Conservation (phyloP, 345 rosid genomes). For the Hirschfeldia incana region DNA sequence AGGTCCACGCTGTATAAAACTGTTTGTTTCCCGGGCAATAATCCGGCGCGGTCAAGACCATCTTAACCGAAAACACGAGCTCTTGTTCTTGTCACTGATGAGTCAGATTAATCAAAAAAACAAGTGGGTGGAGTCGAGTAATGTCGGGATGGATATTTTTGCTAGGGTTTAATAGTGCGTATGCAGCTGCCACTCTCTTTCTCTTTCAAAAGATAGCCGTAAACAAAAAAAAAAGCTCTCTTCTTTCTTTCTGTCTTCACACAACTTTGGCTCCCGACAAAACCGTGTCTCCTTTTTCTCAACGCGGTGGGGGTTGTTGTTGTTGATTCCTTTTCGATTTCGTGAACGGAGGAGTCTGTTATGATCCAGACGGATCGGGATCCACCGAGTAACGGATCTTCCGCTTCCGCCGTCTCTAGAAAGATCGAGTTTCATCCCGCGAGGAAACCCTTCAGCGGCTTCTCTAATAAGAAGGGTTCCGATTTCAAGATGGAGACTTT, state of each 20-base stretch:
- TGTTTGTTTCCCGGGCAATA: neutral
- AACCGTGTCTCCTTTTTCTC: neutral
- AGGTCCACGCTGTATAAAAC: neutral
- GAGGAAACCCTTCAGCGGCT: slow-evolving; percentile 52
- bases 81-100: neutral
- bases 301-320: neutral
- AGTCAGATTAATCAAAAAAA: neutral
- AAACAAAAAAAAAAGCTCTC: slow-evolving; percentile 26
- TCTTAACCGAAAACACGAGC: slow-evolving; percentile 6
- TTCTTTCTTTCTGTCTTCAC: slow-evolving; percentile 18
- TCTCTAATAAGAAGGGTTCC: slow-evolving; percentile 33
- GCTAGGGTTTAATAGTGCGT: slow-evolving; percentile 67
- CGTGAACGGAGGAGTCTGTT: slow-evolving; percentile 41
- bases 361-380: slow-evolving; percentile 36
- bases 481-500: slow-evolving; percentile 77
- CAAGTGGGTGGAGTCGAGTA: slow-evolving; percentile 4
- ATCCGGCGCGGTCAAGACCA: slow-evolving; percentile 28
- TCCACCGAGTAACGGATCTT: slow-evolving; percentile 39
- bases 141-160: slow-evolving; percentile 13
- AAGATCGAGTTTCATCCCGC: slow-evolving; percentile 67
- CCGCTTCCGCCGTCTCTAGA: slow-evolving; percentile 38
- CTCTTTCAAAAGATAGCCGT: slow-evolving; percentile 49
- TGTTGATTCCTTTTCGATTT: slow-evolving; percentile 13
- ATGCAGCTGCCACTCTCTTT: neutral
- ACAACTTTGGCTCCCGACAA: neutral